Percentiles rank a stretch among this genome's conserved stretches.
These are phyloP conservation scores for Naganishia cerealis DNA, from an alignment of 1,284 basidiomycete genomes.

Conservation along the genomic window DNA sequence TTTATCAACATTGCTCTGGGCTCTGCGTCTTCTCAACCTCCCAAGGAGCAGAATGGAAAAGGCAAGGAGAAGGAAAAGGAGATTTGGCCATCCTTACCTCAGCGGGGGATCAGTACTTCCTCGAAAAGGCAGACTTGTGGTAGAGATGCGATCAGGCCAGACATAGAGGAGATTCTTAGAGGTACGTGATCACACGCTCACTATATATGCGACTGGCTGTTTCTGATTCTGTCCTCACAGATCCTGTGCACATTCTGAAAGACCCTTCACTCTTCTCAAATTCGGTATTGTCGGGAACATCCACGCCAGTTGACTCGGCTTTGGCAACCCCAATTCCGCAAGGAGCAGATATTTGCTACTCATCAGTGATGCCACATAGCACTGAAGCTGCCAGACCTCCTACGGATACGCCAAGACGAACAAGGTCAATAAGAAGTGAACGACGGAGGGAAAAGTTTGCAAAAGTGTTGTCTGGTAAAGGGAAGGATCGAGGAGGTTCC, in stretches of 20 bases:
- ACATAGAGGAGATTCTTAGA: constrained; percentile 47
- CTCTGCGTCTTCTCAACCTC: constrained; percentile 13
- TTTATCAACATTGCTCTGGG: constrained; percentile 45
- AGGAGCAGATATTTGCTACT: constrained; percentile 12
- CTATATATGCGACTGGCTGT: constrained; percentile 10
- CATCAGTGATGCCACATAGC: constrained; percentile 1
- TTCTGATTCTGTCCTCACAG: constrained; percentile 20
- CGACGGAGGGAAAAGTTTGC: constrained; percentile 50
- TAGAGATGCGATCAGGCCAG: constrained; percentile 40
- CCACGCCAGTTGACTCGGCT: constrained; percentile 1
- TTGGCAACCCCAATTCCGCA: not conserved
- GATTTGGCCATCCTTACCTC: constrained; percentile 66
- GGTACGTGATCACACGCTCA: constrained; percentile 37
- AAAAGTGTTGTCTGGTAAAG: constrained; percentile 41
- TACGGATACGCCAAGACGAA: constrained; percentile 13
- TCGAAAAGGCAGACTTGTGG: constrained; percentile 40
- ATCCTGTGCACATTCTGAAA: constrained; percentile 35
- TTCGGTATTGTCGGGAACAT: not conserved
- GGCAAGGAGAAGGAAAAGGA: constrained; percentile 69
- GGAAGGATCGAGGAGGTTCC: constrained; percentile 39
- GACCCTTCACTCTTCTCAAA: constrained; percentile 58
- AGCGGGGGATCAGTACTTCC: constrained; percentile 57
- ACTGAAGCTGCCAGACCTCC: not conserved
- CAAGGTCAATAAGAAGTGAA: constrained; percentile 46
- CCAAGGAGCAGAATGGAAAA: constrained; percentile 56